A percentile compares a stretch with the other conserved stretches of the same genome.
phyloP scores from a whole-genome alignment of 2,329 filamentous ascomycete genomes.

The Dryadomyces quercivorus region DNA sequence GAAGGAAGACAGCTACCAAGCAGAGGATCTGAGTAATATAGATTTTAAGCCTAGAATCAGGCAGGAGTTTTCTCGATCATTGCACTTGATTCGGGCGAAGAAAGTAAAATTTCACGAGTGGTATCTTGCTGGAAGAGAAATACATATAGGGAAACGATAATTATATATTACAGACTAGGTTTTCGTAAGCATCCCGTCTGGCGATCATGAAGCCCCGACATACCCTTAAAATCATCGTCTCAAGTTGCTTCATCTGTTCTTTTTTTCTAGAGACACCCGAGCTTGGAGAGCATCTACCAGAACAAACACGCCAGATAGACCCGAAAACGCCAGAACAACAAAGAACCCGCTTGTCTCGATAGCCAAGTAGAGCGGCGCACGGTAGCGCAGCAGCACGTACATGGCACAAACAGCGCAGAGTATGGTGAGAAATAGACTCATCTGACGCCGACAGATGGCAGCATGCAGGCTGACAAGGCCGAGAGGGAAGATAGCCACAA shows the following conservation, averaged over 20 bases:
- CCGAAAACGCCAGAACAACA: constrained; percentile 15
- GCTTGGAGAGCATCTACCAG: neutral
- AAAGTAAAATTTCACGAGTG: no score
- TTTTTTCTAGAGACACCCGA: neutral
- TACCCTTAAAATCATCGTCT: no score
- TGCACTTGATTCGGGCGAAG: no score
- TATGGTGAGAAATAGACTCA: constrained; percentile 12
- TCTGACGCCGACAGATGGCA: constrained; percentile 3
- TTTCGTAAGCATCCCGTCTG: no score
- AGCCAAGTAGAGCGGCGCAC: constrained; percentile 25
- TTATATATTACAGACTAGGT: no score
- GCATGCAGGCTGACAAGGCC: neutral
- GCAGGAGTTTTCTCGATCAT: no score
- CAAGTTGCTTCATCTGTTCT: neutral
- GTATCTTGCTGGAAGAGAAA: no score
- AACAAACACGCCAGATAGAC: constrained; percentile 3
- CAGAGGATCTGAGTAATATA: no score
- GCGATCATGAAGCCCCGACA: no score
- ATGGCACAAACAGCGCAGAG: constrained; percentile 6
- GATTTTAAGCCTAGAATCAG: no score
- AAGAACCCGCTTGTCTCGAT: constrained; percentile 25
- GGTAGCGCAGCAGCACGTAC: constrained; percentile 17
- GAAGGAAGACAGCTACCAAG: no score
- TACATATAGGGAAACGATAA: no score
- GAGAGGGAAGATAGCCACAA: constrained; percentile 11